A percentile compares a stretch with the other conserved stretches of the same genome.
These are phyloP conservation scores for Diaporthe sp. DNA, from an alignment of 2,329 filamentous ascomycete genomes.

Conservation along the genomic window DNA sequence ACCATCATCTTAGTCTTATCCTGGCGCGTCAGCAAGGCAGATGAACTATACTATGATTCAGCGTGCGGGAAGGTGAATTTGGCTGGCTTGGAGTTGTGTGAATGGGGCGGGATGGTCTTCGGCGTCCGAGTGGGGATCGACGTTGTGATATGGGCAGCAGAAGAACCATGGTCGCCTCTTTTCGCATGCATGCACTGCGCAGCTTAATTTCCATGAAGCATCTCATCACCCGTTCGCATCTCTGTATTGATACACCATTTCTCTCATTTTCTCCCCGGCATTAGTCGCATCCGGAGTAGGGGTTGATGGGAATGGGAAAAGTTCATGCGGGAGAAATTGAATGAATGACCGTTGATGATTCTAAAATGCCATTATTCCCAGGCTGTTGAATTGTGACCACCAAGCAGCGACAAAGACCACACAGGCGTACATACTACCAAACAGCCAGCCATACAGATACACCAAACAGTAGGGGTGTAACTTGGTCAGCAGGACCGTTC, in stretches of 20 bases:
- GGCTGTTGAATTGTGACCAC: neutral
- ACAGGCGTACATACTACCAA: neutral
- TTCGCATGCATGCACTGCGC: slow-evolving; percentile 44
- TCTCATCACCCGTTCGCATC: slow-evolving; percentile 37
- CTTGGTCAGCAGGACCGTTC: neutral
- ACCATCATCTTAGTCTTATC: slow-evolving; percentile 39
- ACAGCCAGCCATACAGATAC: neutral
- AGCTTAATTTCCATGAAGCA: slow-evolving; percentile 46
- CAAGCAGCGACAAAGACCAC: neutral
- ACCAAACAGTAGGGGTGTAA: neutral
- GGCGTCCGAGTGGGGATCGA: slow-evolving; percentile 40
- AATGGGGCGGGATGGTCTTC: slow-evolving; percentile 25
- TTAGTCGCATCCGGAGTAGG: slow-evolving; percentile 49
- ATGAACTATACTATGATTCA: slow-evolving; percentile 42
- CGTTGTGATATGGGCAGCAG: slow-evolving; percentile 47
- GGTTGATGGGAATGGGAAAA: slow-evolving; percentile 39
- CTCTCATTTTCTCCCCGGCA: slow-evolving; percentile 50
- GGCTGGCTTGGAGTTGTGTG: slow-evolving; percentile 41
- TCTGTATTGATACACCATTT: slow-evolving; percentile 52
- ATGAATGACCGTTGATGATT: slow-evolving; percentile 34
- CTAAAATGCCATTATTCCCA: neutral
- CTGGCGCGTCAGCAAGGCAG: slow-evolving; percentile 36
- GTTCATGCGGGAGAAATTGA: slow-evolving; percentile 36
- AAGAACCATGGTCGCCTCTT: slow-evolving; percentile 50
- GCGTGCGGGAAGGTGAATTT: slow-evolving; percentile 41